These are phyloP conservation scores for Trichosporon faecale DNA, from an alignment of 1,284 basidiomycete species.

Conservation along the genomic window DNA sequence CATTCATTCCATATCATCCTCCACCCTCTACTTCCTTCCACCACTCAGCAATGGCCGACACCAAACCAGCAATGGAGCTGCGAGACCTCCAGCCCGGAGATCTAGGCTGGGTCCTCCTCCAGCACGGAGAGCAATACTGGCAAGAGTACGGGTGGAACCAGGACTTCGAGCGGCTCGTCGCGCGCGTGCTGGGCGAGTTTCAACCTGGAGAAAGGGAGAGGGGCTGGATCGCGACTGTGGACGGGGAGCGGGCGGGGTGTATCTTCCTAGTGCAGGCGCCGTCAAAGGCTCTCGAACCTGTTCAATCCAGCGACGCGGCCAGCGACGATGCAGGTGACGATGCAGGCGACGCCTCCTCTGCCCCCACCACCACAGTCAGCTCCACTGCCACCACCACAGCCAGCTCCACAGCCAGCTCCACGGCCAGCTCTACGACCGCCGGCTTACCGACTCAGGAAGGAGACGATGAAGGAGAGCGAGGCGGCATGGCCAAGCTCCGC, in stretches of 20 bases:
- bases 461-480: neutral
- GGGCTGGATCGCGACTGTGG: slow-evolving; percentile 19
- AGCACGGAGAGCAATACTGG: slow-evolving; percentile 19
- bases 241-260: slow-evolving; percentile 17
- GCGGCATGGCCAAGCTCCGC: slow-evolving; percentile 14
- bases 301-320: no score
- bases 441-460: no score
- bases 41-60: neutral
- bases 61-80: neutral
- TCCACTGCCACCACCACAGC: neutral
- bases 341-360: neutral
- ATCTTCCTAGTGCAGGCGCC: slow-evolving; percentile 16
- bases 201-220: slow-evolving; percentile 9
- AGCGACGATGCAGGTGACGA: no score
- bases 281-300: no score
- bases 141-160: slow-evolving; percentile 12
- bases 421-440: no score
- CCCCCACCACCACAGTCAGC: neutral
- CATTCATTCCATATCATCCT: neutral
- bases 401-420: neutral
- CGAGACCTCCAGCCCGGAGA: slow-evolving; percentile 17
- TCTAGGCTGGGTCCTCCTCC: slow-evolving; percentile 20
- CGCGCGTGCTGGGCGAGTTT: slow-evolving; percentile 8
- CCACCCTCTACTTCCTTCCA: neutral
- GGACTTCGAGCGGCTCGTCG: slow-evolving; percentile 18